These are phyloP conservation scores for Globisporangium perplexum DNA, from an alignment of 352 stramenopile genomes.

Conservation along the genomic window DNA sequence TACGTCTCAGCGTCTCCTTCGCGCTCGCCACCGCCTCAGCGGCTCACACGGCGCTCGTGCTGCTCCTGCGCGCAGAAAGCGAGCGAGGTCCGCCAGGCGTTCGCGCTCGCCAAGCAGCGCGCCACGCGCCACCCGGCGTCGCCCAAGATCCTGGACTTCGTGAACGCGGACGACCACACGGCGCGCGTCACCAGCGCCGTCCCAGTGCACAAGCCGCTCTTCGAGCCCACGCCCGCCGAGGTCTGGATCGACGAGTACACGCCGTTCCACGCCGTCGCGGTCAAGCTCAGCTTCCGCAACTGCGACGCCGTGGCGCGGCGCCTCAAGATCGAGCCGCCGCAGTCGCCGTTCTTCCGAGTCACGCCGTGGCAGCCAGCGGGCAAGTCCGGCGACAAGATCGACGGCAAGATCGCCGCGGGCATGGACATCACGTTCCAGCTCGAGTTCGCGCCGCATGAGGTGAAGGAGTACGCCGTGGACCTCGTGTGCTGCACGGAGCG, in stretches of 20 bases:
- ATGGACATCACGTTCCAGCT: slow-evolving; percentile 92
- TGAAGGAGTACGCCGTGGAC: slow-evolving; percentile 85
- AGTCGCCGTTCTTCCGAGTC: slow-evolving; percentile 89
- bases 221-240: slow-evolving; percentile 73
- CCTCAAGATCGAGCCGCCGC: slow-evolving; percentile 82
- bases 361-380: slow-evolving; percentile 8
- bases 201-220: slow-evolving; percentile 81
- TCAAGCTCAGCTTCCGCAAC: slow-evolving; percentile 91
- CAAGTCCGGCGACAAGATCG: slow-evolving; percentile 22
- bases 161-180: slow-evolving; percentile 75
- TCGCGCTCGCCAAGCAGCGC: slow-evolving; percentile 45
- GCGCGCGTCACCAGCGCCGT: slow-evolving; percentile 54
- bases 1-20: neutral
- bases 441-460: slow-evolving; percentile 88
- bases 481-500: slow-evolving; percentile 93
- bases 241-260: slow-evolving; percentile 93
- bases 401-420: slow-evolving; percentile 87
- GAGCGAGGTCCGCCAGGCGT: slow-evolving; percentile 60
- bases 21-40: neutral
- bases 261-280: slow-evolving; percentile 73
- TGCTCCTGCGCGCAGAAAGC: slow-evolving; percentile 33
- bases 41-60: neutral
- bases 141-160: slow-evolving; percentile 53
- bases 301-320: slow-evolving; percentile 87
- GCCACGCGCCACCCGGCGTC: slow-evolving; percentile 25